Base-by-base conservation (phyloP, 306 rosid genomes). In the Cucumis melo region DNA sequence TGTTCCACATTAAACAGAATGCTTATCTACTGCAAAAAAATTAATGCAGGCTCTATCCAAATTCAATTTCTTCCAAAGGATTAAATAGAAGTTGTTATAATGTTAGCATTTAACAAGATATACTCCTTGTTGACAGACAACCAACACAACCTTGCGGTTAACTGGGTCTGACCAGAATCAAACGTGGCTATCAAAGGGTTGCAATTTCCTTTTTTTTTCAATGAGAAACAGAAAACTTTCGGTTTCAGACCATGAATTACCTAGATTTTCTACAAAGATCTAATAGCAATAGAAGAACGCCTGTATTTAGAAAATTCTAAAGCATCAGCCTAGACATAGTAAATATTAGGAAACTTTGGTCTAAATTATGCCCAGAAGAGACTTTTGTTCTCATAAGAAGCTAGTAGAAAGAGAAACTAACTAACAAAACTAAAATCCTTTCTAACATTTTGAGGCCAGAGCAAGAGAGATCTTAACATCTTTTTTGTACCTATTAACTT, bases 1-100 rank as follows among this genome's bases (percentile, higher is more conserved):
- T 87, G 85, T 53, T 24, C 27, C 24, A 76, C 60, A 70, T 64
- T 73, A 15, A 73, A 73, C 61, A 73, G 19, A 73, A 71, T 29
- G 39, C 42, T 73, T 51, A 73, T 73, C 61, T 51, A 19, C 61
- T 51, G 61, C 61, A 73, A 73, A 7, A 5, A 73, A 17, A 51
- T 29, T 24, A 73, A 10, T 51, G 27, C 19, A 17, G 11, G 6
- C 46, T 50, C 44, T 17, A 48, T 71, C 19, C 75, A 71, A 23
- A 41, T 51, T 51, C 46, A 48, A 39, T 24, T 71, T 71, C 36
- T 24, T 48, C 59, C 15, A 48, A 39, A 70, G 13, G 23, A 70
- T 41, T 44, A 46, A 21, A 70, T 44, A 70, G 34, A 44, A 23
- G 34, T 6, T 10, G 75, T 24, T 15, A 6, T 13, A 24, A 48